phyloP scores from a whole-genome alignment of 1,284 basidiomycete genomes.

The Apiotrichum gamsii region DNA sequence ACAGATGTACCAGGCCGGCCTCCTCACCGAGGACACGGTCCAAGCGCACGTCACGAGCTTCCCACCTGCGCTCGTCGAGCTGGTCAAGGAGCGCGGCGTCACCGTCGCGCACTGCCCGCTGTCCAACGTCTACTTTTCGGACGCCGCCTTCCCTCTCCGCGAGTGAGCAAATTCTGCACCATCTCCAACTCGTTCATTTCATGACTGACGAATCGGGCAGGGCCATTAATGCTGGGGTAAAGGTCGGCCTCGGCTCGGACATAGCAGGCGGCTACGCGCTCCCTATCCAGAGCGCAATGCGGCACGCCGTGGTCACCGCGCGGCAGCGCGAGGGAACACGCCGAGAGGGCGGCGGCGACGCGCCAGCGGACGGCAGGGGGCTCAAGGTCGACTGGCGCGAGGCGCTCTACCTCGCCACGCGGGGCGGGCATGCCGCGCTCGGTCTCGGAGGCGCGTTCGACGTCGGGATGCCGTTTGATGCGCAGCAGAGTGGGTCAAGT shows the following conservation, averaged over 20 bases:
- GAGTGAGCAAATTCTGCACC: slow-evolving; percentile 45
- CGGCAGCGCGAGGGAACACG: slow-evolving; percentile 61
- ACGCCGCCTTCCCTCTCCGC: slow-evolving; percentile 62
- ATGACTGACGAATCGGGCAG: too few relatives aligned
- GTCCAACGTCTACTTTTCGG: slow-evolving; percentile 77
- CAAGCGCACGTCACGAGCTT: slow-evolving; percentile 83
- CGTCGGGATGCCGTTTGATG: slow-evolving; percentile 70
- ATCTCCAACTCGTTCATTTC: background rate
- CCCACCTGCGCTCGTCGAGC: slow-evolving; percentile 51
- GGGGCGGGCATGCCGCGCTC: slow-evolving; percentile 65
- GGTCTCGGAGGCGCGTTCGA: slow-evolving; percentile 57
- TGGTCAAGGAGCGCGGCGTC: slow-evolving; percentile 54
- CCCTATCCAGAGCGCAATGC: slow-evolving; percentile 70
- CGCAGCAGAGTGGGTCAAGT: slow-evolving; percentile 62
- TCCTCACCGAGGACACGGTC: slow-evolving; percentile 60
- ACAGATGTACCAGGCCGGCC: slow-evolving; percentile 34
- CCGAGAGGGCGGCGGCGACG: slow-evolving; percentile 29
- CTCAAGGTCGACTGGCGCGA: slow-evolving; percentile 70
- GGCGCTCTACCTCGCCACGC: slow-evolving; percentile 67
- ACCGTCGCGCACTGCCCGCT: slow-evolving; percentile 76
- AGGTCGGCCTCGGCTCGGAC: slow-evolving; percentile 74
- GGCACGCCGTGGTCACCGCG: slow-evolving; percentile 64
- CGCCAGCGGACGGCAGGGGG: slow-evolving; percentile 10
- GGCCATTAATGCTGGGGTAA: slow-evolving; percentile 58
- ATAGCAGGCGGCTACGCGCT: slow-evolving; percentile 74